Percentiles rank a stretch among this genome's conserved stretches.
These are phyloP conservation scores for Sclerotinia sclerotiorum DNA, from an alignment of 2,329 filamentous ascomycete genomes.

Conservation along the genomic window DNA sequence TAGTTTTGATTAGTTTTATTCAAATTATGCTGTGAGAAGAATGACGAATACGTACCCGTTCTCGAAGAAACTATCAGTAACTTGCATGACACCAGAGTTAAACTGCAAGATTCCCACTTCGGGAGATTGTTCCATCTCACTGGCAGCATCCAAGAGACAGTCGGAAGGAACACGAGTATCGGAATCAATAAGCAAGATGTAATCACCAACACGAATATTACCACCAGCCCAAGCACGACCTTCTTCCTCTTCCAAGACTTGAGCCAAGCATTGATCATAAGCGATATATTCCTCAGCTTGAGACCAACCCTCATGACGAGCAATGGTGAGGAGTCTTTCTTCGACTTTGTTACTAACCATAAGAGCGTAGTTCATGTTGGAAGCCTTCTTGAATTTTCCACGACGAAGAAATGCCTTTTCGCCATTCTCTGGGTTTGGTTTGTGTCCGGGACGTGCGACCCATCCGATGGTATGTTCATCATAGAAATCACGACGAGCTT, in stretches of 20 bases:
- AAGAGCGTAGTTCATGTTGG: slow-evolving; percentile 47
- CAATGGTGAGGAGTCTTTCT: slow-evolving; percentile 13
- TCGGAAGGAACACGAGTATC: slow-evolving; percentile 77
- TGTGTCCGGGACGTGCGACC: slow-evolving; percentile 49
- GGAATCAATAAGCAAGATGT: slow-evolving; percentile 76
- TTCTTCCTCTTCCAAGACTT: slow-evolving; percentile 62
- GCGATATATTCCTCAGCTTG: slow-evolving; percentile 66
- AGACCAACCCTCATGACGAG: slow-evolving; percentile 53
- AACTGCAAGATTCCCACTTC: slow-evolving; percentile 79
- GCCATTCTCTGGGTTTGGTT: slow-evolving; percentile 35
- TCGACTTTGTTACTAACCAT: slow-evolving; percentile 44
- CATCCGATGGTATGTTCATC: slow-evolving; percentile 68
- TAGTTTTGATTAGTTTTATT: neutral
- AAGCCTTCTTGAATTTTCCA: slow-evolving; percentile 57
- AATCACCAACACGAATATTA: slow-evolving; percentile 82
- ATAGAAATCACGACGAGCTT: slow-evolving; percentile 65
- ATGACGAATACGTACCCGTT: slow-evolving; percentile 46
- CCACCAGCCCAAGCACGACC: slow-evolving; percentile 78
- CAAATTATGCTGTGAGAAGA: rapidly evolving
- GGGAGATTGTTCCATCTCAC: slow-evolving; percentile 77
- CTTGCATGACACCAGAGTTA: slow-evolving; percentile 76
- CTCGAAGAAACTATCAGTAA: slow-evolving; percentile 71
- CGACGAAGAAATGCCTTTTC: slow-evolving; percentile 45
- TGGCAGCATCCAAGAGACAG: slow-evolving; percentile 75
- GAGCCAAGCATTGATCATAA: slow-evolving; percentile 64